Percentiles rank a stretch among this genome's conserved stretches.
phyloP scores from a whole-genome alignment of 495 filamentous ascomycete species.

The Podospora pseudocomata region DNA sequence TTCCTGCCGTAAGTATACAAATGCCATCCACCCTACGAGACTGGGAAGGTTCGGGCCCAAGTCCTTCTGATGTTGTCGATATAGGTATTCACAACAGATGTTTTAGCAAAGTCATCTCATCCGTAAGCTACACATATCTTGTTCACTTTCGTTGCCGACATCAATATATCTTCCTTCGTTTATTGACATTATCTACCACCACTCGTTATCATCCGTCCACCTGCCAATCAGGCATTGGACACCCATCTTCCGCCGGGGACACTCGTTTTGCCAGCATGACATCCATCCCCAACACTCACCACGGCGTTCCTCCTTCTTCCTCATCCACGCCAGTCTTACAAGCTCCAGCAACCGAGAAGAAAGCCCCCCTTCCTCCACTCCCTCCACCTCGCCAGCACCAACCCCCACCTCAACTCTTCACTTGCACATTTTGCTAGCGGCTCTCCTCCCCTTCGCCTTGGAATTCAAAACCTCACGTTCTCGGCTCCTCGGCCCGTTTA shows the following conservation, averaged over 20 bases:
- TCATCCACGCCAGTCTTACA: neutral
- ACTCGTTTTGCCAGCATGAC: neutral
- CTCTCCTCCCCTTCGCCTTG: slow-evolving; percentile 14
- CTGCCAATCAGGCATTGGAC: too few relatives aligned
- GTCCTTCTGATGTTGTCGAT: neutral
- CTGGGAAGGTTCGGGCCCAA: neutral
- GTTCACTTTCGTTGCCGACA: neutral
- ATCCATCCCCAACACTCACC: neutral
- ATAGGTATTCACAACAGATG: too few relatives aligned
- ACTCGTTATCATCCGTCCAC: neutral
- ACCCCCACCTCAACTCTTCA: slow-evolving; percentile 30
- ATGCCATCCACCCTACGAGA: neutral
- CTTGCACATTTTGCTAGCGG: slow-evolving; percentile 49
- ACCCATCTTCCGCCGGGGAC: neutral
- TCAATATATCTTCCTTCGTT: neutral
- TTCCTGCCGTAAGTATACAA: neutral
- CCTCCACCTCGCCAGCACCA: slow-evolving; percentile 5
- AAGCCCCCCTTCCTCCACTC: neutral
- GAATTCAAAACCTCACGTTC: slow-evolving; percentile 10
- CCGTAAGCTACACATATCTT: neutral
- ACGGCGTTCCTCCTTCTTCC: neutral
- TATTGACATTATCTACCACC: neutral
- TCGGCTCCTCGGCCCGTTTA: slow-evolving; percentile 35
- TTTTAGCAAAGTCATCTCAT: neutral
- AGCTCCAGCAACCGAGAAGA: neutral